Percentiles rank a stretch among this genome's conserved stretches.
These are phyloP conservation scores for Mucor ambiguus DNA, from an alignment of 371 early-diverging fungal species.

Conservation along the genomic window DNA sequence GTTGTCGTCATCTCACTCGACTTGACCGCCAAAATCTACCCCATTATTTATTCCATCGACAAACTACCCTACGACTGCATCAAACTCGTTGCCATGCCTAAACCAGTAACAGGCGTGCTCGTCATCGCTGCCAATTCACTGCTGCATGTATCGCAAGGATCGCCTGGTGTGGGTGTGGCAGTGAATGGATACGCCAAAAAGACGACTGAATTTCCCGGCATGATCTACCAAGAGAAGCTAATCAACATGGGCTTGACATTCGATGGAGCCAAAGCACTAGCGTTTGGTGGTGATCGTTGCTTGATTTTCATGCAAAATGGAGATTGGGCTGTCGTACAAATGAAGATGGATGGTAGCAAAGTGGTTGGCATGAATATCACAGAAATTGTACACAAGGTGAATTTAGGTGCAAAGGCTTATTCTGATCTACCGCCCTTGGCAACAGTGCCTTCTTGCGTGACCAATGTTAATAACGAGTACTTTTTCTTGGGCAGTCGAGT, in stretches of 20 bases:
- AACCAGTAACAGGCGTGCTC: constrained; percentile 88
- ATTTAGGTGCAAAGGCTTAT: neutral
- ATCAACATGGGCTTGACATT: constrained; percentile 42
- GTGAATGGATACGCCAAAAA: constrained; percentile 70
- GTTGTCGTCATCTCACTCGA: constrained; percentile 90
- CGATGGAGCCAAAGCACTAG: constrained; percentile 60
- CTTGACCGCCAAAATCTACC: constrained; percentile 69
- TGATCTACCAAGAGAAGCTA: constrained; percentile 39
- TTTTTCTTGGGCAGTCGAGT: constrained; percentile 85
- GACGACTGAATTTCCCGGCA: constrained; percentile 56
- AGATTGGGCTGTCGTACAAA: constrained; percentile 68
- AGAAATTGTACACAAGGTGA: constrained; percentile 22
- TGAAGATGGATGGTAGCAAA: constrained; percentile 69
- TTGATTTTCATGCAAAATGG: constrained; percentile 68
- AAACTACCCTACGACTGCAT: constrained; percentile 84
- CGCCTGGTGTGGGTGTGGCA: constrained; percentile 72
- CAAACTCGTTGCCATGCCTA: constrained; percentile 74
- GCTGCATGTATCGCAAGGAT: constrained; percentile 86
- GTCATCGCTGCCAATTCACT: constrained; percentile 80
- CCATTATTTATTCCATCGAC: constrained; percentile 80
- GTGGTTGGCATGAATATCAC: constrained; percentile 51
- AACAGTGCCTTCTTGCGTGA: constrained; percentile 61
- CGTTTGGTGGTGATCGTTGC: constrained; percentile 54
- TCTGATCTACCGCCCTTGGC: constrained; percentile 20
- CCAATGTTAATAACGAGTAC: constrained; percentile 58